A percentile compares a stretch with the other conserved stretches of the same genome.
Evolutionary conservation across 2,329 filamentous ascomycete species (phyloP).

Genomic region (Madurella fahalii): DNA sequence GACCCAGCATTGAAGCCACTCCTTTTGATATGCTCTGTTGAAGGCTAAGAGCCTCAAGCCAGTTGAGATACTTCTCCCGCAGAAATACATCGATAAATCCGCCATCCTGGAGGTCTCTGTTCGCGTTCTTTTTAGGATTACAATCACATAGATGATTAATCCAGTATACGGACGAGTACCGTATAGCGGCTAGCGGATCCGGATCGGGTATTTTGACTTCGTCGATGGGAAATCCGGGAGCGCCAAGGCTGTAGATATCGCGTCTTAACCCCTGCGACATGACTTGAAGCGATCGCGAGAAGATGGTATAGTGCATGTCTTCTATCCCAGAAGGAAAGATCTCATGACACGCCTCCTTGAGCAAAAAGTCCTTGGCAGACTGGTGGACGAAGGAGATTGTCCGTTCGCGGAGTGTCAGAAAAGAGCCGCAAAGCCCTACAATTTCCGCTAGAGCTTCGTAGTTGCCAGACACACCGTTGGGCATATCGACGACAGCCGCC

Average conservation of each 20-base stretch:
- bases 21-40: neutral
- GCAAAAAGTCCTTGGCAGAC: slow-evolving; percentile 4
- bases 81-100: slow-evolving; percentile 34
- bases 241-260: slow-evolving; percentile 27
- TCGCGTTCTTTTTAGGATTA: neutral
- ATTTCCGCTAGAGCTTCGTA: neutral
- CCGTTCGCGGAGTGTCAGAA: neutral
- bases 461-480: neutral
- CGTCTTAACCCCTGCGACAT: slow-evolving; percentile 19
- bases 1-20: neutral
- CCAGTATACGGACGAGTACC: slow-evolving; percentile 33
- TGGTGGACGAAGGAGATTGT: neutral
- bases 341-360: neutral
- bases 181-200: slow-evolving; percentile 27
- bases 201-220: slow-evolving; percentile 22
- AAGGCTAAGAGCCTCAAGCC: slow-evolving; percentile 38
- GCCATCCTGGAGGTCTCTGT: slow-evolving; percentile 25
- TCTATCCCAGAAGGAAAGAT: slow-evolving; percentile 4
- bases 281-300: neutral
- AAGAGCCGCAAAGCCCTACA: slow-evolving; percentile 4
- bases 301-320: neutral
- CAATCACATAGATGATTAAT: slow-evolving; percentile 6
- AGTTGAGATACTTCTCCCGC: slow-evolving; percentile 37
- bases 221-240: slow-evolving; percentile 19
- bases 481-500: neutral